phyloP scores from a whole-genome alignment of 2,329 filamentous ascomycete species.

The Verticillium klebahnii region DNA sequence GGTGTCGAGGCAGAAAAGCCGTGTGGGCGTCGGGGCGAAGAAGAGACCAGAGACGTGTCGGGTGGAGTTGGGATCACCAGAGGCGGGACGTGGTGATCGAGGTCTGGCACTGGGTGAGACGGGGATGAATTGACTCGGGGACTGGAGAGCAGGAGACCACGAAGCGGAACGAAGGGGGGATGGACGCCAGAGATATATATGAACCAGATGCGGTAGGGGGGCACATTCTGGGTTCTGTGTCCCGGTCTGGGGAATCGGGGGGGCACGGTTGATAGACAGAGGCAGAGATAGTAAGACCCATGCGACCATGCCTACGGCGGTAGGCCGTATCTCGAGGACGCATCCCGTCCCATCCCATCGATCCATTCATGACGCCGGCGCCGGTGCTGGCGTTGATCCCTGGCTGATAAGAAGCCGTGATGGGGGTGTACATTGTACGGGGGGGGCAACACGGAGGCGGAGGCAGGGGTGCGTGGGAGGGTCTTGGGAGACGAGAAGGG shows the following conservation, averaged over 20 bases:
- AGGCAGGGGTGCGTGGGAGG: not conserved
- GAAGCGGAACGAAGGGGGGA: not conserved
- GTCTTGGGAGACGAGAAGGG: not conserved
- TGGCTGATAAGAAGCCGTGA: not conserved
- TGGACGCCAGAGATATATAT: conserved; percentile 4
- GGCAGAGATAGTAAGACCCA: not conserved
- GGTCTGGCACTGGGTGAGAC: no score
- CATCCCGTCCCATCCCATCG: not conserved
- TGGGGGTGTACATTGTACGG: not conserved
- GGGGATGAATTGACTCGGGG: not conserved
- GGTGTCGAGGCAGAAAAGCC: not conserved
- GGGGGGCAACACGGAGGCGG: not conserved
- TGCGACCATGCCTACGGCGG: not conserved
- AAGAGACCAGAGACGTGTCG: not conserved
- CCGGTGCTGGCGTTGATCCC: not conserved
- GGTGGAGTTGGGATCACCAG: not conserved
- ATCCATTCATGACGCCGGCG: not conserved
- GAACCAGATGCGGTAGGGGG: not conserved
- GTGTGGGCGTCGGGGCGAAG: not conserved
- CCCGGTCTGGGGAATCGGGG: not conserved
- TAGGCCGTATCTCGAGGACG: not conserved
- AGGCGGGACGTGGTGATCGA: not conserved
- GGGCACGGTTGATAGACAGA: not conserved
- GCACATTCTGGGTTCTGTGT: not conserved
- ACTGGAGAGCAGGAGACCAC: not conserved